Conservation (phyloP, 768 basidiomycete genomes). For the Pholiota conissans region DNA sequence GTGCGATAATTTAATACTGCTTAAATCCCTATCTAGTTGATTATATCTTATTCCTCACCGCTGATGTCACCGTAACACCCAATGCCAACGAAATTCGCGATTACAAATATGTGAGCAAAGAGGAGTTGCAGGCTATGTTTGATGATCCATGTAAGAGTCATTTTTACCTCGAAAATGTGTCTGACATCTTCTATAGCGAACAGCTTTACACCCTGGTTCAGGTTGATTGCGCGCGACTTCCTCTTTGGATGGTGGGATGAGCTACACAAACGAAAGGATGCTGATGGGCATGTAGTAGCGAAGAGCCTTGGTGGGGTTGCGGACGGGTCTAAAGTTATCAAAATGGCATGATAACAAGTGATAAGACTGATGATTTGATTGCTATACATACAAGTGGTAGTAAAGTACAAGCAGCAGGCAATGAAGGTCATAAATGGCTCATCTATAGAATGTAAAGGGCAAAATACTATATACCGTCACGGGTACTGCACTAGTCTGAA, state of each 20-base stretch:
- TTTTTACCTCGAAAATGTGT: not conserved
- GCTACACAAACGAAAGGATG: constrained; percentile 60
- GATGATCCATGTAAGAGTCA: constrained; percentile 61
- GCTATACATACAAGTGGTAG: constrained; percentile 3
- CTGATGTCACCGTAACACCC: constrained; percentile 77
- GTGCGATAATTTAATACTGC: not conserved
- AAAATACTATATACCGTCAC: not conserved
- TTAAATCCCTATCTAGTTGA: constrained; percentile 63
- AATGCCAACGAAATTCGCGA: constrained; percentile 93
- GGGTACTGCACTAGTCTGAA: not conserved
- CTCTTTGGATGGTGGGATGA: constrained; percentile 99
- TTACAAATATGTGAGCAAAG: constrained; percentile 87
- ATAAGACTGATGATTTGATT: not conserved
- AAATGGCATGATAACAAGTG: constrained; percentile 27
- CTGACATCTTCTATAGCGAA: constrained; percentile 52
- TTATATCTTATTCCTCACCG: constrained; percentile 94
- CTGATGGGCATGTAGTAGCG: constrained; percentile 59
- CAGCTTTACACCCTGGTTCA: constrained; percentile 99
- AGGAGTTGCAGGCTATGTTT: constrained; percentile 91
- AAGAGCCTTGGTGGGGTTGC: constrained; percentile 63
- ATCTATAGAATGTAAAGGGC: not conserved
- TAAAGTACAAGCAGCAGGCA: constrained; percentile 7
- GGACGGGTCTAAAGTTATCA: constrained; percentile 72
- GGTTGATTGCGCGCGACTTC: constrained; percentile 94
- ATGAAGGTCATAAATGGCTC: not conserved